phyloP scores from a whole-genome alignment of 2,329 filamentous ascomycete species.

The Epichloe glyceriae region DNA sequence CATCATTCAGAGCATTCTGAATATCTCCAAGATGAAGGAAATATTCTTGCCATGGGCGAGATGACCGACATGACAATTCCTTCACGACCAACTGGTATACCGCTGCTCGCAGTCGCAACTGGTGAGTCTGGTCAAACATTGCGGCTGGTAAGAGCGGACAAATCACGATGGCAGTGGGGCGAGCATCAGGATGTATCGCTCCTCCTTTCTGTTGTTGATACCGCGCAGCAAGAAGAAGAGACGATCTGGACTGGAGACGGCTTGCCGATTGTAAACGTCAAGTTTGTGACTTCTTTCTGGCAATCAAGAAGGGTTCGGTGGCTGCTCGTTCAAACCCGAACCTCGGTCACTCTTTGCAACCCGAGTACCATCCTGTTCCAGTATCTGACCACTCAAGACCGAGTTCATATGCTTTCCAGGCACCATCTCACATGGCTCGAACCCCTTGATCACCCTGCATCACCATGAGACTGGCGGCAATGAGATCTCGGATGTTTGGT shows the following conservation, averaged over 20 bases:
- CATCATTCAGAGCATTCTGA: conserved; percentile 17
- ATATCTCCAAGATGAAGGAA: conserved; percentile 10
- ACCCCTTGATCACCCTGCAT: conserved; percentile 40
- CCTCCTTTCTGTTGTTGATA: conserved; percentile 30
- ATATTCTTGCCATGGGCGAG: conserved; percentile 43
- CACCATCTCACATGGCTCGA: conserved; percentile 39
- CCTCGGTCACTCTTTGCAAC: conserved; percentile 39
- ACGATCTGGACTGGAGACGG: conserved; percentile 41
- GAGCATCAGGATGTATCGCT: conserved; percentile 32
- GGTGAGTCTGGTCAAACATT: conserved; percentile 48
- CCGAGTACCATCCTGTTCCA: conserved; percentile 31
- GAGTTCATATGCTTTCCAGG: conserved; percentile 10
- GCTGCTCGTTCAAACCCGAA: conserved; percentile 40
- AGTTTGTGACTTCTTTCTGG: conserved; percentile 29
- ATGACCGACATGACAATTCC: conserved; percentile 28
- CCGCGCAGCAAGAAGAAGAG: conserved; percentile 30
- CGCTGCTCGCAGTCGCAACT: conserved; percentile 33
- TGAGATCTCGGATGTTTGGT: conserved; percentile 48
- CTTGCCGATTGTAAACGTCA: conserved; percentile 36
- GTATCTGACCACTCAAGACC: conserved; percentile 12
- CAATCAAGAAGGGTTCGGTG: conserved; percentile 30
- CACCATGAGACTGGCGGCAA: conserved; percentile 38
- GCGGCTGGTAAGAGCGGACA: conserved; percentile 36
- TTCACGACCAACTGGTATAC: conserved; percentile 13
- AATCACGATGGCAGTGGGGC: conserved; percentile 43